phyloP scores from a whole-genome alignment of 805 yeast species.

The Metschnikowia kofuensis region DNA sequence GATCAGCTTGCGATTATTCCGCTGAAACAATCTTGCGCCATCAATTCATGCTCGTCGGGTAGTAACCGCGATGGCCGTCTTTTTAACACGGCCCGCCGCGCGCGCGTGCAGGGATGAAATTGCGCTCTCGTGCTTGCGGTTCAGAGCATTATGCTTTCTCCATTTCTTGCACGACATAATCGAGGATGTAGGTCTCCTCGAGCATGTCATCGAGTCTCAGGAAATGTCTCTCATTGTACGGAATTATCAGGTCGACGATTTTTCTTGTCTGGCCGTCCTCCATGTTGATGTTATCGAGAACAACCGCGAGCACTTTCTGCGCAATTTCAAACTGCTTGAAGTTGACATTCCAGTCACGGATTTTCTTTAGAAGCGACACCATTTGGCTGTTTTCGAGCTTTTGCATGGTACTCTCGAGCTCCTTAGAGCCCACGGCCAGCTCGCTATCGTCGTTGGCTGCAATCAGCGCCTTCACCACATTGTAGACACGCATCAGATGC shows the following conservation, averaged over 20 bases:
- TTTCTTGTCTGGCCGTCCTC: constrained; percentile 63
- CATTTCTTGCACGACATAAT: constrained; percentile 81
- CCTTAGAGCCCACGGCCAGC: constrained; percentile 52
- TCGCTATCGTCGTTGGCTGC: constrained; percentile 46
- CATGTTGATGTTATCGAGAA: constrained; percentile 54
- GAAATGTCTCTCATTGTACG: constrained; percentile 87
- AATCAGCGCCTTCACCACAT: constrained; percentile 65
- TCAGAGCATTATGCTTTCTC: constrained; percentile 18
- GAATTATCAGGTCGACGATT: constrained; percentile 71
- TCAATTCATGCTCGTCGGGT: no score
- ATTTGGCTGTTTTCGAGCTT: constrained; percentile 60
- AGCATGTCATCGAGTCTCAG: constrained; percentile 71
- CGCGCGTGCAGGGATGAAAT: no score
- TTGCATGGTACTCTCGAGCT: constrained; percentile 63
- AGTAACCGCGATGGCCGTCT: no score
- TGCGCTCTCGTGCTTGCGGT: background rate
- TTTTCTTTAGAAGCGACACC: constrained; percentile 59
- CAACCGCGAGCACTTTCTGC: constrained; percentile 68
- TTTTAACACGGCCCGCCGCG: no score
- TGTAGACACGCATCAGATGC: constrained; percentile 85
- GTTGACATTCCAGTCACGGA: constrained; percentile 95
- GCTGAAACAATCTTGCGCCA: no score
- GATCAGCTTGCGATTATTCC: no score
- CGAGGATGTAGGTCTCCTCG: constrained; percentile 83
- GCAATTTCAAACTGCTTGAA: constrained; percentile 76